Evolutionary conservation across 2,329 filamentous ascomycete species (phyloP).

Genomic region (Aspergillus japonicus): DNA sequence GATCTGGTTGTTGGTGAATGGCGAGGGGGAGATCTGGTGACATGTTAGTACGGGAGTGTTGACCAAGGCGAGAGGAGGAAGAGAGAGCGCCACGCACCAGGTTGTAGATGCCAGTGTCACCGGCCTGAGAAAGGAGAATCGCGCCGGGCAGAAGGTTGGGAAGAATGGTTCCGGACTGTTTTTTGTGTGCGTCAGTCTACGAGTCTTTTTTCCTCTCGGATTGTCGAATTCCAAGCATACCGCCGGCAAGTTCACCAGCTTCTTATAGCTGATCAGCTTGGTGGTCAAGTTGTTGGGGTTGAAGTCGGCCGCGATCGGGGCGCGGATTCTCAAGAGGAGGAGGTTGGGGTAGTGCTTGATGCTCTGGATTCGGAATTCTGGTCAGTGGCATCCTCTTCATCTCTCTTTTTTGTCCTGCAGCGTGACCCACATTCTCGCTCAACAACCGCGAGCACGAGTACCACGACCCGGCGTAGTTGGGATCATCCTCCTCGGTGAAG

Average conservation of each 20-base stretch:
- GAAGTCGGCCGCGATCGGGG: constrained; percentile 6
- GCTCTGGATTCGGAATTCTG: not conserved
- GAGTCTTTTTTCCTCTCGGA: not conserved
- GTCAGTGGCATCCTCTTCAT: no score
- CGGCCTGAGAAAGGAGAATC: not conserved
- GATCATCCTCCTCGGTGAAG: constrained; percentile 5
- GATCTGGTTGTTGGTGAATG: constrained; percentile 1
- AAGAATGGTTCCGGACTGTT: constrained; percentile 1
- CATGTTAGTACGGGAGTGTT: not conserved
- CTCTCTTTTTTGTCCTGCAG: no score
- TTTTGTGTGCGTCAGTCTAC: not conserved
- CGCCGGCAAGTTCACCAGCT: constrained; percentile 6
- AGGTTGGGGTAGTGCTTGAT: constrained; percentile 6
- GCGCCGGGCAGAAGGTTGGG: constrained; percentile 1
- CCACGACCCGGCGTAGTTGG: not conserved
- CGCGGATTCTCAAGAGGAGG: constrained; percentile 6
- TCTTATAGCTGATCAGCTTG: constrained; percentile 3
- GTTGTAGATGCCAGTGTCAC: constrained; percentile 2
- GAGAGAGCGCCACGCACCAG: not conserved
- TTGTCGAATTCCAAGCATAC: not conserved
- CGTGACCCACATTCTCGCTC: not conserved
- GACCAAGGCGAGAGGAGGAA: not conserved
- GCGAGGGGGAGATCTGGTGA: not conserved
- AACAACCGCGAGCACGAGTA: constrained; percentile 3
- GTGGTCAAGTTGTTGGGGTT: constrained; percentile 6